Base-by-base conservation (phyloP, 2,329 filamentous ascomycete species). In the Akanthomyces dipterigenus region DNA sequence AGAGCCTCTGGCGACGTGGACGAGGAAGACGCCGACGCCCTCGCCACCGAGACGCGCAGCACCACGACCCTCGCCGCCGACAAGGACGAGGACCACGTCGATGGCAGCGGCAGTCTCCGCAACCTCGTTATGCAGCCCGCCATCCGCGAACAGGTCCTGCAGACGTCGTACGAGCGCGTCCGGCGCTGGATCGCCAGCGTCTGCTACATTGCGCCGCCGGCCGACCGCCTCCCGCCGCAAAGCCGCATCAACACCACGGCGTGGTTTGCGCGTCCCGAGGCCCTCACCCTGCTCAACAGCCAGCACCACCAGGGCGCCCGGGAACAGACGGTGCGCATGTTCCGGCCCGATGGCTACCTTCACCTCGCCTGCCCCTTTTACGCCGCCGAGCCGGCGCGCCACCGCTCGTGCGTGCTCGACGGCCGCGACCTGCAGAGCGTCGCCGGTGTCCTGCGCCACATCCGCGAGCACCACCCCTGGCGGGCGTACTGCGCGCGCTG, bases 301-400 rank as follows among this genome's bases (percentile, higher is more conserved):
- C 28, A 38, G 4, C 28, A 31, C 28, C 28, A 8, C 28, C 28
- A 8, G 28, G 16, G 8, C 18, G 31, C n/a, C n/a, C 54, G 42
- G 2, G 5, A 40, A 16, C 14, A n/a, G 14, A 31, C 16, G 31
- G 55, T 58, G 16, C 14, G 14, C 31, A 20, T 50, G 9, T 49
- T 20, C 20, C 55, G 45, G 5, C 45, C 45, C 12, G n/a, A 43
- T 24, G 48, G 48, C 48, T 60, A 16, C 56, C 26, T 45, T 2
- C 56, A 60, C n/a, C 56, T 60, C 36, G 34, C 46, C 5, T 60
- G 56, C 14, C 56, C 56, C 22, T 60, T 60, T 8, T 53, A 12
- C 48, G 48, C n/a, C 22, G 46, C 38, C 16, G 56, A 60, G 48
- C 46, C 48, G 5, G 11, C 24, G n/a, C 18, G 5, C 24, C 46